Percentiles rank a stretch among this genome's conserved stretches.
phyloP scores from a whole-genome alignment of 176 grass and related monocot species.

The Oryza glaberrima region DNA sequence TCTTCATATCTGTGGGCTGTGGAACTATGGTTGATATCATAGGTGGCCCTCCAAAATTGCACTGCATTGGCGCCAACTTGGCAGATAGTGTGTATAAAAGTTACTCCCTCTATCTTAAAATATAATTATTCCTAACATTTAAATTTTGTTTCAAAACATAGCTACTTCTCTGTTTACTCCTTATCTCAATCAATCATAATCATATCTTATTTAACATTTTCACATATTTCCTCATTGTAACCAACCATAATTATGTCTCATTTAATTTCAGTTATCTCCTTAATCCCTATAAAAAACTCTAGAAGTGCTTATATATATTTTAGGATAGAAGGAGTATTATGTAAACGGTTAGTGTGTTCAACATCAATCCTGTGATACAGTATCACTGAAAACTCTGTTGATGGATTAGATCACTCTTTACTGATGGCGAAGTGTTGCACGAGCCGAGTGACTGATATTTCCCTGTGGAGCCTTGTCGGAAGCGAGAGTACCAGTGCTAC shows the following conservation, averaged over 20 bases:
- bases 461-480: background rate
- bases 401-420: background rate
- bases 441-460: slow-evolving; percentile 9
- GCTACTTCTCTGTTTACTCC: no score
- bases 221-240: no score
- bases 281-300: no score
- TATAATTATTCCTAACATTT: no score
- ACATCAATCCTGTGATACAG: background rate
- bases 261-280: no score
- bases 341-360: background rate
- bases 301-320: no score
- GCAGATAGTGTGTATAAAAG: background rate
- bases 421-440: slow-evolving; percentile 10
- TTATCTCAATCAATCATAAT: no score
- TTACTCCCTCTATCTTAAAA: background rate
- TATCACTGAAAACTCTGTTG: background rate
- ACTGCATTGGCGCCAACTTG: background rate
- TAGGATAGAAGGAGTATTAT: no score
- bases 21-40: background rate
- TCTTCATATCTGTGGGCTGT: slow-evolving; percentile 22
- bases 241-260: no score
- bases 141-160: no score
- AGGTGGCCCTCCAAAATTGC: background rate
- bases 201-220: no score
- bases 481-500: background rate